A percentile compares a stretch with the other conserved stretches of the same genome.
Evolutionary conservation across 225 moss, liverwort and hornwort genomes (phyloP).

Genomic region (Bryoerythrophyllum caledonicum): DNA sequence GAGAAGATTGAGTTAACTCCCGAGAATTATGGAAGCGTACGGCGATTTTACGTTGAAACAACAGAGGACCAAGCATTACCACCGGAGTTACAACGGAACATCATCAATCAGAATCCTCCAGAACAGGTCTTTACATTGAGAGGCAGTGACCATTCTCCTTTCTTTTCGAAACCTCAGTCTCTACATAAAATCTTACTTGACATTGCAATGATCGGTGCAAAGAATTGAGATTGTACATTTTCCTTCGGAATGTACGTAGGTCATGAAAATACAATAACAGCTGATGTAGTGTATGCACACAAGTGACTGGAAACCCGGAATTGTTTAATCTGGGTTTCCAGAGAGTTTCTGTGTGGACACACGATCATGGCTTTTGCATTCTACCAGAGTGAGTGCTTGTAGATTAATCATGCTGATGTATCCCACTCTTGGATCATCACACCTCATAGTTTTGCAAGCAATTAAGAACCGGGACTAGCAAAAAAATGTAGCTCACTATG

Average conservation of each 20-base stretch:
- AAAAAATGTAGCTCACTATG: too few relatives aligned
- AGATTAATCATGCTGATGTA: too few relatives aligned
- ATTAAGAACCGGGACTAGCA: too few relatives aligned
- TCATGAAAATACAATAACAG: conserved; percentile 11
- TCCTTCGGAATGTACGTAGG: conserved; percentile 9
- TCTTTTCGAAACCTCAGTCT: conserved; percentile 96
- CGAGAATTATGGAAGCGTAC: conserved; percentile 82
- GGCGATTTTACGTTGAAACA: conserved; percentile 77
- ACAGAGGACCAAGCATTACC: conserved; percentile 83
- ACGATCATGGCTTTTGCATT: too few relatives aligned
- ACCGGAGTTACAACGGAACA: conserved; percentile 59
- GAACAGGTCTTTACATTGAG: conserved; percentile 86
- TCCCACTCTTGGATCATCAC: too few relatives aligned
- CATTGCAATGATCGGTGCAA: conserved; percentile 74
- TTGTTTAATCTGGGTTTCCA: too few relatives aligned
- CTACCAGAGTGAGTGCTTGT: too few relatives aligned
- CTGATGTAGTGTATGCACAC: too few relatives aligned
- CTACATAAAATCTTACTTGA: conserved; percentile 81
- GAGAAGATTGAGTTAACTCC: conserved; percentile 74
- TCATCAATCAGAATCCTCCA: conserved; percentile 80
- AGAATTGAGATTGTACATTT: too few relatives aligned
- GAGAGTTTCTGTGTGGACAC: too few relatives aligned
- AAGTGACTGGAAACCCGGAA: too few relatives aligned
- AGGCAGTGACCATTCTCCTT: conserved; percentile 95
- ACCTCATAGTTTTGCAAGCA: too few relatives aligned